phyloP scores from a whole-genome alignment of 257 asterid species.

The Solanum pimpinellifolium region DNA sequence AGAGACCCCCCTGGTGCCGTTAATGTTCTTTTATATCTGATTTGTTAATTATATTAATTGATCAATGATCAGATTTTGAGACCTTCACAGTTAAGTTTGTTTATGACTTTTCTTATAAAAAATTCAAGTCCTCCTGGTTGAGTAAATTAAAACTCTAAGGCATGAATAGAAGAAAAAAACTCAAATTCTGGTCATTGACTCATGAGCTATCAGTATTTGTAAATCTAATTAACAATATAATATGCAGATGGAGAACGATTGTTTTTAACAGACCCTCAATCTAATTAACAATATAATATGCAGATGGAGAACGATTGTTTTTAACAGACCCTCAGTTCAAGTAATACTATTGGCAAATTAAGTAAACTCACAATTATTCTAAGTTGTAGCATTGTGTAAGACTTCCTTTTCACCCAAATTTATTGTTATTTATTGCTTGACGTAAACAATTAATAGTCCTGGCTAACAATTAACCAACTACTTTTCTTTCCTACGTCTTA shows the following conservation, averaged over 20 bases:
- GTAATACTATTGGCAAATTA: background rate
- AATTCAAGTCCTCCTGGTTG: background rate
- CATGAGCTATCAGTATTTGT: background rate
- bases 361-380: background rate
- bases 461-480: background rate
- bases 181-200: background rate
- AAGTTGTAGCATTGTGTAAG: background rate
- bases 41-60: background rate
- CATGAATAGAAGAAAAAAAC: background rate
- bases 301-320: too few relatives aligned
- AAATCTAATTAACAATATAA: background rate
- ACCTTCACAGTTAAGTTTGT: background rate
- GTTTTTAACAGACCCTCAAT: too few relatives aligned
- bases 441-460: background rate
- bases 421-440: background rate
- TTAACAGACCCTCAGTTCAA: too few relatives aligned
- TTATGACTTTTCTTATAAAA: background rate
- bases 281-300: background rate
- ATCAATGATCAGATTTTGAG: background rate
- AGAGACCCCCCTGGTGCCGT: constrained; percentile 14
- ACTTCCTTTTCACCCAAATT: background rate
- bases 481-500: background rate
- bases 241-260: too few relatives aligned
- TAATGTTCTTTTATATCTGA: background rate
- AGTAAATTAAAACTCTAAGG: background rate